Evolutionary conservation across 1,284 basidiomycete genomes (phyloP), one percentile per base, ranked within the genome.

Genomic region (Cystobasidiaceae sp.): DNA sequence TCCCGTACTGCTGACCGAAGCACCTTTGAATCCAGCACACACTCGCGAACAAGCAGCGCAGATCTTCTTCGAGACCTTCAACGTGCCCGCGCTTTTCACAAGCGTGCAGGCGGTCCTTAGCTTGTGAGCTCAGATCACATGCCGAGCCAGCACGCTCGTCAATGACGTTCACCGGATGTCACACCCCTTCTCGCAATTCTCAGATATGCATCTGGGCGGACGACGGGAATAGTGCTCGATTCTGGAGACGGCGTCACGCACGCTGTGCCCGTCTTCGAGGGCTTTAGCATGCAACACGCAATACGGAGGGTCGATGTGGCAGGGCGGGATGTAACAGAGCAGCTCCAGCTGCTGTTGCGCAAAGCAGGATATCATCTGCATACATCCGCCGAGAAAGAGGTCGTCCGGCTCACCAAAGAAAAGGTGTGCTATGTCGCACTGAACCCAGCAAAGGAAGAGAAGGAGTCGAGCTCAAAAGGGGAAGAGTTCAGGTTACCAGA

Each of bases 171-270:
- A 5, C 39, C 21, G 8, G 30, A 15, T 0, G 21, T 21, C 13
- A 11, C 28, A 7, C 25, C 15, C 33, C 7, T n/a, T 5, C 25
- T 2, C 6, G 0, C 7, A 8, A 15, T 73, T 15, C 25, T 9
- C 74, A 97, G 93, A 75, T 99, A 99, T 80, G 93, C 96, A 2
- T 97, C 94, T 4, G 96, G 96, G n/a, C 84, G 96, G 69, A 98
- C 96, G 67, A 98, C 96, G 30, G 96, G 96, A 39, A 97, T 98
- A 65, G 96, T 99, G 3, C 83, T 99, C 15, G 96, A 99, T 77
- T 97, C 96, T 3, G 96, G 96, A 11, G 96, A 99, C 75, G 96
- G 96, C 23, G 96, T 99, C 1, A 97, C 96, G 21, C 96, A 99
- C 72, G 92, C 96, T 2, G 96, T 99, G 2, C 96, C 96, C 2